Base-by-base conservation (phyloP, 177 flowering plant species). In the Vitis hybrid region DNA sequence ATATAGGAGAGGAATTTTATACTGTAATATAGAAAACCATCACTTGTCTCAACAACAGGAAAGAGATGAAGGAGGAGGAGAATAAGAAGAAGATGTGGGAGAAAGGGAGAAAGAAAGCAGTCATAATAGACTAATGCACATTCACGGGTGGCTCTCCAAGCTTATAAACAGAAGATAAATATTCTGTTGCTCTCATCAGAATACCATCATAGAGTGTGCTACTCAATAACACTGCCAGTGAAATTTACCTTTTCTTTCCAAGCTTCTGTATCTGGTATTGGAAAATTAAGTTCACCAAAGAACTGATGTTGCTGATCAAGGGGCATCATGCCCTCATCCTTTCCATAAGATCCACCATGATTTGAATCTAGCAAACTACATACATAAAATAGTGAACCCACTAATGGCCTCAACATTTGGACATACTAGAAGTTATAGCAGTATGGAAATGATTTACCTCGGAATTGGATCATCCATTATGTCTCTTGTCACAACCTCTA, bases 401-500 rank as follows among this genome's bases (percentile, higher is more conserved):
- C 8, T 3, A 60, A 60, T 50, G 14, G 15, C 4, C 57, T 32
- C 10, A 21, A 62, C 19, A 57, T 71, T 14, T 8, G 12, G 15
- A 56, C 12, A 57, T 12, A 64, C 30, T 60, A n/a, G 67, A 54
- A 14, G n/a, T 21, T n/a, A 58, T 67, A 60, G 15, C n/a, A 5
- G 21, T 15, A 51, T 49, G 51, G 18, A 75, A 64, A 67, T 60
- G 26, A 30, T 56, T 72, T 69, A 92, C 97, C 85, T 82, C 1
- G 86, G 73, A 48, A 82, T 26, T 14, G 78, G 82, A 71, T 90
- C 98, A 23, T 92, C 98, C 91, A 87, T 84, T 72, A 94, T 91
- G 79, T 91, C 98, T 63, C 88, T 84, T 30, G 88, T 87, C 64
- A 87, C 96, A 73, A 89, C 90, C 82, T 92, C 98, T 23, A 88